A percentile compares a stretch with the other conserved stretches of the same genome.
Evolutionary conservation across 148 eudicot genomes (phyloP).

Genomic region (Linanthus parryae): DNA sequence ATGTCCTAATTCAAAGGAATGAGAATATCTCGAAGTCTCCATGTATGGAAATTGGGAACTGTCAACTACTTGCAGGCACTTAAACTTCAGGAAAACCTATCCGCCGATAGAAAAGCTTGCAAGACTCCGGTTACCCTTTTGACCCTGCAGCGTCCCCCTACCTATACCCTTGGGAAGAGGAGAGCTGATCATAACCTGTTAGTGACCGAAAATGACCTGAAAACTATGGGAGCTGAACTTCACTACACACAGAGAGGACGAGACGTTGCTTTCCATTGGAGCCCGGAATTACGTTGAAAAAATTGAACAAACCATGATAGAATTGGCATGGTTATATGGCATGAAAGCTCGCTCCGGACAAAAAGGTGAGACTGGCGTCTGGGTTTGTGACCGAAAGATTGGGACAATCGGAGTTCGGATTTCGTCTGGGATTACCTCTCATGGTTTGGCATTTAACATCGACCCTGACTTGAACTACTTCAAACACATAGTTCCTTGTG

Average conservation of each 20-base stretch:
- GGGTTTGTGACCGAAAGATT: slow-evolving; percentile 77
- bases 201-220: slow-evolving; percentile 54
- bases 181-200: slow-evolving; percentile 70
- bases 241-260: slow-evolving; percentile 86
- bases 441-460: slow-evolving; percentile 78
- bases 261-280: slow-evolving; percentile 73
- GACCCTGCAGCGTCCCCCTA: slow-evolving; percentile 79
- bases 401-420: slow-evolving; percentile 91
- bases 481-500: slow-evolving; percentile 85
- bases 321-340: slow-evolving; percentile 65
- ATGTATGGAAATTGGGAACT: slow-evolving; percentile 66
- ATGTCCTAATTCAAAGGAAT: no score
- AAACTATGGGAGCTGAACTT: slow-evolving; percentile 66
- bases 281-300: slow-evolving; percentile 83
- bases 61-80: slow-evolving; percentile 57
- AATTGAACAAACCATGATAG: slow-evolving; percentile 70
- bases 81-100: no score
- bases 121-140: slow-evolving; percentile 50
- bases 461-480: slow-evolving; percentile 68
- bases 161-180: slow-evolving; percentile 85
- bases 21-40: slow-evolving; percentile 41
- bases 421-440: slow-evolving; percentile 72
- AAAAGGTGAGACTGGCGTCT: slow-evolving; percentile 70
- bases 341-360: slow-evolving; percentile 51
- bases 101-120: slow-evolving; percentile 51